Percentiles rank a stretch among this genome's conserved stretches.
These are phyloP conservation scores for Blastobotrys ciferrii DNA, from an alignment of 1,139 yeast genomes.

Conservation along the genomic window DNA sequence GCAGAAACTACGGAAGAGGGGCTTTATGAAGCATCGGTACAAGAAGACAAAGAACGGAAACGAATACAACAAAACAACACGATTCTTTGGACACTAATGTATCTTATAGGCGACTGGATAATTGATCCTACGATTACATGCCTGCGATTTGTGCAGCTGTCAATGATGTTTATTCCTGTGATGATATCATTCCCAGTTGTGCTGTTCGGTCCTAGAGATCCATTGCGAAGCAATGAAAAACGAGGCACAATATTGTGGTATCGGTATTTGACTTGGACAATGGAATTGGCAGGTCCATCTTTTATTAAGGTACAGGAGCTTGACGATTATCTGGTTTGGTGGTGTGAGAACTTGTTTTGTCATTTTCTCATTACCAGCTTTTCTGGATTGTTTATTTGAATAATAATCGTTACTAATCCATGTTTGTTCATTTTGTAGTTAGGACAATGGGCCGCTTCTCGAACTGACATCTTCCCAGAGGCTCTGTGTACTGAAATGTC, in stretches of 20 bases:
- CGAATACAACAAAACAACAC: slow-evolving; percentile 7
- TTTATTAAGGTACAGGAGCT: slow-evolving; percentile 59
- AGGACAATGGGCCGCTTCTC: slow-evolving; percentile 99
- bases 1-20: slow-evolving; percentile 15
- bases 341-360: slow-evolving; percentile 12
- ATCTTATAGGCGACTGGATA: slow-evolving; percentile 32
- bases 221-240: slow-evolving; percentile 41
- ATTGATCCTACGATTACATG: slow-evolving; percentile 67
- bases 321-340: slow-evolving; percentile 18
- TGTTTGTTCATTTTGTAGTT: slow-evolving; percentile 36
- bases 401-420: slow-evolving; percentile 6
- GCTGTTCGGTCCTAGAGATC: slow-evolving; percentile 52
- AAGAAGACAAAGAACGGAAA: slow-evolving; percentile 8
- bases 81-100: slow-evolving; percentile 9
- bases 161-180: slow-evolving; percentile 69
- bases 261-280: slow-evolving; percentile 57
- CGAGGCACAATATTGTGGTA: slow-evolving; percentile 76
- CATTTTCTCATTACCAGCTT: slow-evolving; percentile 6
- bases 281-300: slow-evolving; percentile 90
- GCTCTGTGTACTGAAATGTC: slow-evolving; percentile 78
- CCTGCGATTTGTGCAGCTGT: slow-evolving; percentile 65
- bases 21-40: slow-evolving; percentile 13
- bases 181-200: slow-evolving; percentile 62
- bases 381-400: slow-evolving; percentile 6
- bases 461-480: slow-evolving; percentile 87